Evolutionary conservation across 805 yeast species (phyloP), one percentile per base, ranked within the genome.

Genomic region (Yarrowia hollandica): DNA sequence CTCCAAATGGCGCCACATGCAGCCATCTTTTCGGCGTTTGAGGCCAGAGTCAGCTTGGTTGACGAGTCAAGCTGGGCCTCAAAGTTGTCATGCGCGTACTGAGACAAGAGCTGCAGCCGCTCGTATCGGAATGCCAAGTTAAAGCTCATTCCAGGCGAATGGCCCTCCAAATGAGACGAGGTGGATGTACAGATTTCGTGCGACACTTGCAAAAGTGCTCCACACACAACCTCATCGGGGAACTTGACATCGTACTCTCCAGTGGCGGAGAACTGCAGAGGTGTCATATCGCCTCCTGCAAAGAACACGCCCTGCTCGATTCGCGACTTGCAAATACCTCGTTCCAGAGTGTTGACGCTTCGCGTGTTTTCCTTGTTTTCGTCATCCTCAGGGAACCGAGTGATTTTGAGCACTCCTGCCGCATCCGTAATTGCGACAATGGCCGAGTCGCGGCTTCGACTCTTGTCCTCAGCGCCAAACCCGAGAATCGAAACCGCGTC

Each of bases 281-380:
- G 56, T 8, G 31, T 30, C 16, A 69, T 66, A 1, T 67, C 65
- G 5, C 72, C 64, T 9, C 69, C 71, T 1, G 82, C 78, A 62
- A 82, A 87, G 65, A 84, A 86, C 1, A 91, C 81, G 0, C 91
- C 96, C 71, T 91, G 97, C 64, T 86, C 94, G 19, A 92, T 81
- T 65, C 85, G 91, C 0, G 89, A 80, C 67, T 84, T 85, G 30
- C 88, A 75, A 46, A 83, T 76, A 3, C 76, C 63, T 5, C 65
- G 55, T 25, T 67, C 64, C 12, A 64, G 59, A 1, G 62, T 33
- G 15, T 62, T 62, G 23, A 23, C 25, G 22, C 34, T 22, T 6
- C 64, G 18, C 4, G 59, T 58, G 4, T 64, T 68, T 0, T 64
- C 55, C 39, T 33, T 31, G 21, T 33, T n/a, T n/a, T n/a, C 30